phyloP scores from a whole-genome alignment of 345 rosid species.

The Euclidium syriacum region DNA sequence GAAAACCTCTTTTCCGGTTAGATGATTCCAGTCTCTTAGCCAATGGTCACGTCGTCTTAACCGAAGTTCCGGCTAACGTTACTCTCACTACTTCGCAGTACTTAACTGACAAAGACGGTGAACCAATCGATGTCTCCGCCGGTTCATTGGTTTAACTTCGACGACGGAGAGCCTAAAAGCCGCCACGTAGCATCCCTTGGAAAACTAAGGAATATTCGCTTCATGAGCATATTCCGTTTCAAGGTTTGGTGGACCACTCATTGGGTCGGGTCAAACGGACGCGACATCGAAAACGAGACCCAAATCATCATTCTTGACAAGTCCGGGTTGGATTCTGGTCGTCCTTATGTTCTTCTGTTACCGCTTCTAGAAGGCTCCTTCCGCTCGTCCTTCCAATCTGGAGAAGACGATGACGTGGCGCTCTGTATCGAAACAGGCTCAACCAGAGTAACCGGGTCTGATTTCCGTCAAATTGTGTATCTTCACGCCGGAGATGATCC shows the following conservation, averaged over 20 bases:
- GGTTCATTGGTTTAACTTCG: slow-evolving; percentile 62
- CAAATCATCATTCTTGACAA: slow-evolving; percentile 67
- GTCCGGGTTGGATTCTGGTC: slow-evolving; percentile 39
- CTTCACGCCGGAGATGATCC: slow-evolving; percentile 73
- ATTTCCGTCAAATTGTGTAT: slow-evolving; percentile 48
- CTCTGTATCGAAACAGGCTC: slow-evolving; percentile 87
- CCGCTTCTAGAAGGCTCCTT: slow-evolving; percentile 77
- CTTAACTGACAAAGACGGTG: slow-evolving; percentile 30
- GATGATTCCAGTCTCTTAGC: slow-evolving; percentile 49
- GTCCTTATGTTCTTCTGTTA: slow-evolving; percentile 70
- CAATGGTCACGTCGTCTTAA: slow-evolving; percentile 61
- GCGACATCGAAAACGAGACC: slow-evolving; percentile 79
- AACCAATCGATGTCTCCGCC: slow-evolving; percentile 31
- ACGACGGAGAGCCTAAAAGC: slow-evolving; percentile 36
- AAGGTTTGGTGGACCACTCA: slow-evolving; percentile 99
- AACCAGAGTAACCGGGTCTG: slow-evolving; percentile 43
- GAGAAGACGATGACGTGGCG: slow-evolving; percentile 56
- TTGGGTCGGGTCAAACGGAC: slow-evolving; percentile 77
- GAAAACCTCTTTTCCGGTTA: slow-evolving; percentile 35
- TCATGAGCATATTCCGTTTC: slow-evolving; percentile 98
- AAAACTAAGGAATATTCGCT: slow-evolving; percentile 53
- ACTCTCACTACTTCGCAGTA: slow-evolving; percentile 39
- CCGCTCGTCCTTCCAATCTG: slow-evolving; percentile 68
- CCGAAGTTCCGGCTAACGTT: slow-evolving; percentile 60
- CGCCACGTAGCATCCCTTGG: slow-evolving; percentile 72